These are phyloP conservation scores for Vitis vinifera DNA, from an alignment of 164 flowering plant genomes.

Conservation along the genomic window DNA sequence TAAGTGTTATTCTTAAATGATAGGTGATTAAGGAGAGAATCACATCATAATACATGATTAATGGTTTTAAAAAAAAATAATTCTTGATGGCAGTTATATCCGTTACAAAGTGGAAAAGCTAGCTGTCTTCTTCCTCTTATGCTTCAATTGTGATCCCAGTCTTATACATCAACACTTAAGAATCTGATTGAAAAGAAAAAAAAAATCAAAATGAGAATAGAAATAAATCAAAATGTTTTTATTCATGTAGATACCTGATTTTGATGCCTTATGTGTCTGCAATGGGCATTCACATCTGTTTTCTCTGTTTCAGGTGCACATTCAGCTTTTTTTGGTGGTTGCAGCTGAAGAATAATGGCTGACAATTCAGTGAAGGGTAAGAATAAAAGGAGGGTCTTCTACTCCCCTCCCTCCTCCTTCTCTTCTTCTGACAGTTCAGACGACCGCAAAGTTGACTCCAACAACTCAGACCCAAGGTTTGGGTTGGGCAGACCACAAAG, in stretches of 20 bases:
- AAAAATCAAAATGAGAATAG: background rate
- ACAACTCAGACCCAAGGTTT: no score
- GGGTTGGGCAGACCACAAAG: no score
- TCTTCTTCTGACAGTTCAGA: no score
- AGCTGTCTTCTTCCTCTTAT: background rate
- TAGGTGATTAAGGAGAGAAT: no score
- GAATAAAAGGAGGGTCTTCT: no score
- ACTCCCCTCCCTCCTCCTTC: no score
- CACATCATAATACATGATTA: no score
- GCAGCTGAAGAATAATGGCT: background rate
- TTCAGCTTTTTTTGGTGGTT: background rate
- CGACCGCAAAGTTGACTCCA: no score
- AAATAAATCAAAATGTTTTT: background rate
- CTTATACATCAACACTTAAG: background rate
- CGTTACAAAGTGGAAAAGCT: background rate
- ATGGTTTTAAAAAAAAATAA: no score
- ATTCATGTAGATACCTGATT: background rate
- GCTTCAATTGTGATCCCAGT: background rate
- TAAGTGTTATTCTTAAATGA: no score
- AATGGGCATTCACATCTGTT: background rate
- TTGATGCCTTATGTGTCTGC: background rate
- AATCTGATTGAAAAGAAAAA: background rate
- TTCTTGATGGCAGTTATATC: background rate
- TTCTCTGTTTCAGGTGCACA: background rate
- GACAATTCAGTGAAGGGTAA: background rate